Conservation (phyloP, 768 basidiomycete species). For the Candolleomyces eurysporus region DNA sequence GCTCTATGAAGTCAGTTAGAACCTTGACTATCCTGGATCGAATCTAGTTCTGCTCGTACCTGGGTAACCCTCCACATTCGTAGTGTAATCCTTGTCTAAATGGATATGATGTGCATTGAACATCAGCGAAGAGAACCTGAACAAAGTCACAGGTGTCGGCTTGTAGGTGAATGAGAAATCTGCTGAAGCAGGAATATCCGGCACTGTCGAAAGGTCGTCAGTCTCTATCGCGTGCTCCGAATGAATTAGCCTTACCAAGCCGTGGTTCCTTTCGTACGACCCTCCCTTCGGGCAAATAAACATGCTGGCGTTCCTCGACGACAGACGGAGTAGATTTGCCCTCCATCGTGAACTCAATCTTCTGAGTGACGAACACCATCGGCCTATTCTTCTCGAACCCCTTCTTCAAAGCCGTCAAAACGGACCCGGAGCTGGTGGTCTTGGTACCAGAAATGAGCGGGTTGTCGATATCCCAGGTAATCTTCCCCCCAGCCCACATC, state of each 20-base stretch:
- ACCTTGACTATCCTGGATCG: background rate
- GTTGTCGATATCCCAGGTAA: conserved; percentile 53
- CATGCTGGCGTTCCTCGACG: conserved; percentile 66
- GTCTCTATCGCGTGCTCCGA: background rate
- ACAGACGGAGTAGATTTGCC: conserved; percentile 46
- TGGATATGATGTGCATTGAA: conserved; percentile 88
- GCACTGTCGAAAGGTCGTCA: conserved; percentile 33
- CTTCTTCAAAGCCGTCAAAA: conserved; percentile 58
- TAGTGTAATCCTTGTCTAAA: conserved; percentile 73
- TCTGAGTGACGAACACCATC: conserved; percentile 75
- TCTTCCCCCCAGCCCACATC: conserved; percentile 81
- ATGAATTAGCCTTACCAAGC: background rate
- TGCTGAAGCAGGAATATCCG: conserved; percentile 42
- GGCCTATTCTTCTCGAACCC: conserved; percentile 62
- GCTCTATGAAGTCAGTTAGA: conserved; percentile 41
- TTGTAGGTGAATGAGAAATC: conserved; percentile 67
- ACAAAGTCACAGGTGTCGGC: conserved; percentile 70
- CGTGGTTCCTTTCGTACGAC: conserved; percentile 12
- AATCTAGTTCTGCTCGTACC: conserved; percentile 37
- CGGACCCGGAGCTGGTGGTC: conserved; percentile 46
- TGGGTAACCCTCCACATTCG: conserved; percentile 66
- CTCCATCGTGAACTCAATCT: conserved; percentile 47
- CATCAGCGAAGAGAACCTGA: conserved; percentile 83
- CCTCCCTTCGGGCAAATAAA: conserved; percentile 41
- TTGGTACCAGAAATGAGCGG: conserved; percentile 54